A percentile compares a stretch with the other conserved stretches of the same genome.
Evolutionary conservation across 139 green algal genomes (phyloP).

Genomic region (Coelastrella sp.): DNA sequence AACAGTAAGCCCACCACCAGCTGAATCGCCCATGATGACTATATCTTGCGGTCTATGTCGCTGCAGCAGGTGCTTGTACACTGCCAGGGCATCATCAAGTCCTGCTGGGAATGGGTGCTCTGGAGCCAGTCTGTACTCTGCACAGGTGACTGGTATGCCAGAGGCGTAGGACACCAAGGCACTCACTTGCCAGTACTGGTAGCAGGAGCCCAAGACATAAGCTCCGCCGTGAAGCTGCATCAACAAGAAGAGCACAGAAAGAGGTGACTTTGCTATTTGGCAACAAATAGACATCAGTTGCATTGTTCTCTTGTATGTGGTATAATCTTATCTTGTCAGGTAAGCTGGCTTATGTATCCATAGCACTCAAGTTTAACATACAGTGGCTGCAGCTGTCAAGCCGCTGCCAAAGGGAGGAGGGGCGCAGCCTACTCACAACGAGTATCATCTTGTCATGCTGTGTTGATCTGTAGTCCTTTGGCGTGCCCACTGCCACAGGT

Average conservation of each 20-base stretch:
- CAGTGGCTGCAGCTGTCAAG: no score
- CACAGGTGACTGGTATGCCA: neutral
- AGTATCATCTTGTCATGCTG: neutral
- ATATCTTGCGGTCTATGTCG: conserved; percentile 12
- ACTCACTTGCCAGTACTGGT: conserved; percentile 12
- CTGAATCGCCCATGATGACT: conserved; percentile 23
- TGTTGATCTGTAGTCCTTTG: neutral
- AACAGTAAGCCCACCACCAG: conserved; percentile 20
- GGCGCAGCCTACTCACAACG: neutral
- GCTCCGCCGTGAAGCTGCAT: neutral
- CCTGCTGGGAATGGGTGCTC: conserved; percentile 39
- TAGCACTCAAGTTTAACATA: no score
- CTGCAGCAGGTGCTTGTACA: conserved; percentile 19
- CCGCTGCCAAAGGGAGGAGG: no score
- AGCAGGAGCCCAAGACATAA: conserved; percentile 1
- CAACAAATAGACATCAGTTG: no score
- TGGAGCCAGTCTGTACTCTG: conserved; percentile 37
- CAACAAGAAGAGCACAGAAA: neutral
- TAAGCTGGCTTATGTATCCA: no score
- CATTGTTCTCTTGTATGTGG: no score
- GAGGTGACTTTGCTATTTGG: neutral
- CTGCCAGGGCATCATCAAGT: conserved; percentile 13
- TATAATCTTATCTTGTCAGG: no score
- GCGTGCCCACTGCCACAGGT: neutral
- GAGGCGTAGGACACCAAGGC: neutral